A percentile compares a stretch with the other conserved stretches of the same genome.
phyloP scores from a whole-genome alignment of 805 yeast genomes.

The Candida ficus region DNA sequence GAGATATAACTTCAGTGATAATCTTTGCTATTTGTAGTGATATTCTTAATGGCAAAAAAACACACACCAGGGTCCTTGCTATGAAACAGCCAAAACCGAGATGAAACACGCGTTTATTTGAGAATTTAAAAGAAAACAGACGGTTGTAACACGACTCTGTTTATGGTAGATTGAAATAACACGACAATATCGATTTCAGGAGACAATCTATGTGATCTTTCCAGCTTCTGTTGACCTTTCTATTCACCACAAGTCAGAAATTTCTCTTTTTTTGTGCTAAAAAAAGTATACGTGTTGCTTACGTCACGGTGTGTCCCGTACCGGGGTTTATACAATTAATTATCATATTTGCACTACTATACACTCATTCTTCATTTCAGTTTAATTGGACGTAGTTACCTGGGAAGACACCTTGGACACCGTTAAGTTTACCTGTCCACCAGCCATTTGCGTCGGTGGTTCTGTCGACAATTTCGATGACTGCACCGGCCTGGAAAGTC shows the following conservation, averaged over 20 bases:
- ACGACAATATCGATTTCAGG: neutral
- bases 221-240: neutral
- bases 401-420: constrained; percentile 88
- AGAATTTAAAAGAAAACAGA: too few species aligned
- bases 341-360: too few species aligned
- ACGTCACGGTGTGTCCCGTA: neutral
- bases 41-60: neutral
- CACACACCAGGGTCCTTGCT: neutral
- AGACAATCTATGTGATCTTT: neutral
- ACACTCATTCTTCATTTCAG: too few species aligned
- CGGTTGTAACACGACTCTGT: too few species aligned
- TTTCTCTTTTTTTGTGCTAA: constrained; percentile 2
- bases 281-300: neutral
- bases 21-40: too few species aligned
- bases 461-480: constrained; percentile 76
- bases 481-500: constrained; percentile 80
- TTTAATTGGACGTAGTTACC: constrained; percentile 90
- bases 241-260: neutral
- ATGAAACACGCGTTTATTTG: neutral
- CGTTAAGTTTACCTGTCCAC: constrained; percentile 94
- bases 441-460: constrained; percentile 87
- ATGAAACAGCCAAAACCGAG: too few species aligned
- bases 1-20: too few species aligned
- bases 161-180: neutral
- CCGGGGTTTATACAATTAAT: neutral